These are phyloP conservation scores for Lactarius deliciosus DNA, from an alignment of 768 basidiomycete species.

Conservation along the genomic window DNA sequence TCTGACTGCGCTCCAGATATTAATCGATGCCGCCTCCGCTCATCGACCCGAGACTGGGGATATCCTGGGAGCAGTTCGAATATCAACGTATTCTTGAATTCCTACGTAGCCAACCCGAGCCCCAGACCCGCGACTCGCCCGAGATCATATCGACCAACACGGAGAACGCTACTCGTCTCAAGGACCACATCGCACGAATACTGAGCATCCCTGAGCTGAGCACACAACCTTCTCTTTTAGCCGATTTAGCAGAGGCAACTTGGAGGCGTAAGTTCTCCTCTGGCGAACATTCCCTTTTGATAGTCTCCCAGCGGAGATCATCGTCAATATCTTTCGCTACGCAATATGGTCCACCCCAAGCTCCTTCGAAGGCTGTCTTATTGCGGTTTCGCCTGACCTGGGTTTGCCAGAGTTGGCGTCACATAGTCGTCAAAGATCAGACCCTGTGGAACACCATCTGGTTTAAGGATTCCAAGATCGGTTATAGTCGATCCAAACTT, in stretches of 20 bases:
- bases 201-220: neutral
- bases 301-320: slow-evolving; percentile 63
- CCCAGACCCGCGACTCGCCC: neutral
- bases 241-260: slow-evolving; percentile 7
- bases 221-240: neutral
- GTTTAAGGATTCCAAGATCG: slow-evolving; percentile 51
- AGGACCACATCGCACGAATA: slow-evolving; percentile 9
- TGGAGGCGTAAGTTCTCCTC: slow-evolving; percentile 33
- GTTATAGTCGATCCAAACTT: slow-evolving; percentile 51
- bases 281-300: slow-evolving; percentile 53
- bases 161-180: slow-evolving; percentile 6
- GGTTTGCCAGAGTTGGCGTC: slow-evolving; percentile 47
- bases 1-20: slow-evolving; percentile 14
- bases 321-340: slow-evolving; percentile 61
- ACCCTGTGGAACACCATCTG: slow-evolving; percentile 52
- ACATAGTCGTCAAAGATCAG: slow-evolving; percentile 32
- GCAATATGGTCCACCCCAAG: slow-evolving; percentile 50
- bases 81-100: neutral
- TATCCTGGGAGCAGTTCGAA: slow-evolving; percentile 13
- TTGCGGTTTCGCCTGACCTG: slow-evolving; percentile 53
- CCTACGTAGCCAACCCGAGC: slow-evolving; percentile 22
- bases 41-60: neutral
- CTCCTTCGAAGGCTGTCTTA: slow-evolving; percentile 27
- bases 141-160: neutral
- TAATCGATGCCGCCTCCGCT: neutral